Conservation (phyloP, 345 rosid species). For the Salix suchowensis region DNA sequence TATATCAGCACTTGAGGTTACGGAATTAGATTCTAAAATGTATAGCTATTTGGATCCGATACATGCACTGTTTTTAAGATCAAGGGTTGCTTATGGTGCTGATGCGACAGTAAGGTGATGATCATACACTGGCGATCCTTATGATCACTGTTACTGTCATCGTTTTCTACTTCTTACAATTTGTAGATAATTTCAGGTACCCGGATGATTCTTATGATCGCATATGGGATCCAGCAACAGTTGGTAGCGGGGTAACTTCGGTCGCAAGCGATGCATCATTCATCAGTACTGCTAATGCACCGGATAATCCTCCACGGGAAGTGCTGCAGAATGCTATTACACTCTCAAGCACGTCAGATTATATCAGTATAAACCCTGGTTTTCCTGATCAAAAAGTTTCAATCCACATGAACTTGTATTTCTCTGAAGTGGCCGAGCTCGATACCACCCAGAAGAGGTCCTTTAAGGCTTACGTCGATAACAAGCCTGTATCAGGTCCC, state of each 20-base stretch:
- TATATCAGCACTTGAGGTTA: conserved; percentile 25
- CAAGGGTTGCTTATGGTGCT: conserved; percentile 13
- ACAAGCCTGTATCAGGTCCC: neutral
- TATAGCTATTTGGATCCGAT: neutral
- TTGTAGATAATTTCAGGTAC: conserved; percentile 5
- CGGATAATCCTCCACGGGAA: conserved; percentile 33
- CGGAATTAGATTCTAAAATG: conserved; percentile 18
- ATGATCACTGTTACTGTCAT: too few species aligned
- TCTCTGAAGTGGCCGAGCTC: conserved; percentile 39
- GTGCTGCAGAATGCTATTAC: conserved; percentile 35
- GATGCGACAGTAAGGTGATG: neutral
- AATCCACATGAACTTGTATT: conserved; percentile 34
- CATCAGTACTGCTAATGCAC: conserved; percentile 2
- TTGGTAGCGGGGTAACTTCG: neutral
- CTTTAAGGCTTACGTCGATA: conserved; percentile 20
- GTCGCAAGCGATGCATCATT: conserved; percentile 12
- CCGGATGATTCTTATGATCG: conserved; percentile 32
- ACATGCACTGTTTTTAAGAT: conserved; percentile 5
- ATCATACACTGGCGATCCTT: neutral
- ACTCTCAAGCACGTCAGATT: conserved; percentile 9
- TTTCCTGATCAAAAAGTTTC: conserved; percentile 23
- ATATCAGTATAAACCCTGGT: neutral
- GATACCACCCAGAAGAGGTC: conserved; percentile 33
- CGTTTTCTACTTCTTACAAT: too few species aligned
- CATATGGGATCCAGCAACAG: conserved; percentile 34